These are phyloP conservation scores for Phylloporus sp. DNA, from an alignment of 768 basidiomycete species.

Conservation along the genomic window DNA sequence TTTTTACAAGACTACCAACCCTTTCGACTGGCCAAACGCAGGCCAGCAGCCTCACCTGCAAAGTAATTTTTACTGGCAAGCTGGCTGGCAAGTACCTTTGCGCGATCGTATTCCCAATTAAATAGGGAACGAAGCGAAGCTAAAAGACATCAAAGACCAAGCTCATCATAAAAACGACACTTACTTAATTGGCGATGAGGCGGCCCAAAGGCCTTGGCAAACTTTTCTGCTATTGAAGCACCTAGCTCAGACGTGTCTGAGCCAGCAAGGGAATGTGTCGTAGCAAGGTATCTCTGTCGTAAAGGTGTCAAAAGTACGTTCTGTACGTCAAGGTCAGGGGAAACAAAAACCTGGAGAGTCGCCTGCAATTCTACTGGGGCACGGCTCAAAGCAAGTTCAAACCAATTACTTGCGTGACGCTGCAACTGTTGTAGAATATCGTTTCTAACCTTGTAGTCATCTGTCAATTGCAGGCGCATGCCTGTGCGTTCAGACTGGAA, in stretches of 20 bases:
- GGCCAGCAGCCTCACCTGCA: constrained; percentile 79
- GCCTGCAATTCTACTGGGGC: constrained; percentile 92
- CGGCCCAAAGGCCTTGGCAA: constrained; percentile 76
- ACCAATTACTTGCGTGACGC: constrained; percentile 75
- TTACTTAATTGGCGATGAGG: constrained; percentile 72
- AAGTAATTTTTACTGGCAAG: constrained; percentile 91
- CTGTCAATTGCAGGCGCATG: constrained; percentile 76
- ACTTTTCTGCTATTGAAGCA: constrained; percentile 83
- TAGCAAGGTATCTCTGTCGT: constrained; percentile 79
- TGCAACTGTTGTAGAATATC: constrained; percentile 77
- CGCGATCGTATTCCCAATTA: constrained; percentile 72
- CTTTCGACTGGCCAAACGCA: constrained; percentile 63
- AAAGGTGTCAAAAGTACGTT: not conserved
- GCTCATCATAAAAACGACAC: constrained; percentile 18
- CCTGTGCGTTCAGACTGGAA: constrained; percentile 76
- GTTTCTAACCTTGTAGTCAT: constrained; percentile 81
- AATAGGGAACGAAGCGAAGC: constrained; percentile 54
- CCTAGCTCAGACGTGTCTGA: constrained; percentile 84
- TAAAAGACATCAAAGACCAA: constrained; percentile 21
- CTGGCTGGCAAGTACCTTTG: constrained; percentile 79
- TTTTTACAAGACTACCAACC: constrained; percentile 37
- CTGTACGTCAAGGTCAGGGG: not conserved
- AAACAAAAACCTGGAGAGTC: constrained; percentile 69
- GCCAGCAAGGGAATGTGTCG: constrained; percentile 65
- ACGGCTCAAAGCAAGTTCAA: constrained; percentile 78